Base-by-base conservation (phyloP, 2,329 filamentous ascomycete genomes). In the Fusarium camptoceras region DNA sequence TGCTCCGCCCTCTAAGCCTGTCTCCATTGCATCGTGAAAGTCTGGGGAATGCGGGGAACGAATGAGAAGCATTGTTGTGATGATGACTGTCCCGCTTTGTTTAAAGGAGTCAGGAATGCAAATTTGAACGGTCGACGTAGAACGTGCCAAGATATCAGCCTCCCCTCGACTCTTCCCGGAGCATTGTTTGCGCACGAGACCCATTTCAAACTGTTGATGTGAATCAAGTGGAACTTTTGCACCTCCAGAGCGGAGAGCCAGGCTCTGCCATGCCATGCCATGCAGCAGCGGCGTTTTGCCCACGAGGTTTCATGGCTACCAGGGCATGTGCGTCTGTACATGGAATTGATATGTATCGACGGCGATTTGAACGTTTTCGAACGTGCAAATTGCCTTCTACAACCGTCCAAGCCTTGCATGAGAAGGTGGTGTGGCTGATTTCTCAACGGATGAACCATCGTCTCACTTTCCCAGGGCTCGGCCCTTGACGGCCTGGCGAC, bases 31-130 rank as follows among this genome's bases (percentile, higher is more conserved):
- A 66, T 60, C 55, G 57, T 53, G 8, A 53, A 58, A 68, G 63
- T 71, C 67, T 68, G 67, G 68, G 68, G 68, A 70, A 71, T 71
- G 68, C 47, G 67, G 68, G 67, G 67, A 50, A 55, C 63, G 55
- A 58, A 59, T 58, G 37, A 54, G 59, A 49, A 51, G 27, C 25
- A 56, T 65, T 43, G 20, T 56, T 49, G 28, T 48, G 12, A 24
- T 25, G 28, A 58, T 68, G 58, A 55, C 65, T 39, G 43, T 68
- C 48, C 47, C 57, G 64, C 57, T 44, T 42, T 42, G 37, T 34
- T 22, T 44, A 16, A 25, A 51, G 30, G 31, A 48, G 25, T 53
- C 20, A 53, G 42, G 27, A 48, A 43, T 61, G 55, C 25, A 34
- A 24, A 42, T 46, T 48, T 50, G 50, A 55, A 66, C 60, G 66